A percentile compares a stretch with the other conserved stretches of the same genome.
Conservation (phyloP, 768 basidiomycete genomes). For the Cubamyces sp. region DNA sequence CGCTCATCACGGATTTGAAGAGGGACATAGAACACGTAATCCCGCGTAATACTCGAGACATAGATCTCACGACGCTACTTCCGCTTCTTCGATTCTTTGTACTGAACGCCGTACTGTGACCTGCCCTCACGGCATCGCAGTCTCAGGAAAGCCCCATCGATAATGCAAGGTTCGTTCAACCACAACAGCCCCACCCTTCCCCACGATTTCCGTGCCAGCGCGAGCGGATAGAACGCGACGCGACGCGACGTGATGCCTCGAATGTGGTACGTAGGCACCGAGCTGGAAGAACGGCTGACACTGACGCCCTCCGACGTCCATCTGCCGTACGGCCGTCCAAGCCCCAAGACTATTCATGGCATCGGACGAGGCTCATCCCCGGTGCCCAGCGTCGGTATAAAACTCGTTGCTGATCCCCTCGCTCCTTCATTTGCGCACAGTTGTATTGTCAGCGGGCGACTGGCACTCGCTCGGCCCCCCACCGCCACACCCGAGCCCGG, state of each 20-base stretch:
- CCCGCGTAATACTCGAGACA: not conserved
- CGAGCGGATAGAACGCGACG: not conserved
- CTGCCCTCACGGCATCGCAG: constrained; percentile 1
- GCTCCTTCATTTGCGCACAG: constrained; percentile 3
- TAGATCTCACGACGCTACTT: constrained; percentile 5
- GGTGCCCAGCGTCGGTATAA: constrained; percentile 3
- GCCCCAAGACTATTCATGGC: not conserved
- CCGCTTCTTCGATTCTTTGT: constrained; percentile 6
- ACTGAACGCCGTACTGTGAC: constrained; percentile 2
- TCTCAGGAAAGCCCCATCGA: not conserved
- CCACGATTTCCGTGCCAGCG: not conserved
- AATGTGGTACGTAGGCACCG: not conserved
- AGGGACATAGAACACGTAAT: not conserved
- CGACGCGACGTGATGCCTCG: not conserved
- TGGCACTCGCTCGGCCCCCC: not conserved
- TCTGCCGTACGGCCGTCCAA: constrained; percentile 12
- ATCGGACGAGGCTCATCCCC: constrained; percentile 6
- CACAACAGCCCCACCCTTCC: not conserved
- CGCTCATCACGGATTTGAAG: not conserved
- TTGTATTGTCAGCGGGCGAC: not conserved
- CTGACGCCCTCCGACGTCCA: not conserved
- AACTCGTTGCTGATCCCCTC: not conserved
- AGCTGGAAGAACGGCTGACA: not conserved
- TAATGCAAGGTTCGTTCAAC: constrained; percentile 10
- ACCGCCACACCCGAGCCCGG: constrained; percentile 1